phyloP scores from a whole-genome alignment of 2,329 filamentous ascomycete genomes.

The Cercospora canescens region DNA sequence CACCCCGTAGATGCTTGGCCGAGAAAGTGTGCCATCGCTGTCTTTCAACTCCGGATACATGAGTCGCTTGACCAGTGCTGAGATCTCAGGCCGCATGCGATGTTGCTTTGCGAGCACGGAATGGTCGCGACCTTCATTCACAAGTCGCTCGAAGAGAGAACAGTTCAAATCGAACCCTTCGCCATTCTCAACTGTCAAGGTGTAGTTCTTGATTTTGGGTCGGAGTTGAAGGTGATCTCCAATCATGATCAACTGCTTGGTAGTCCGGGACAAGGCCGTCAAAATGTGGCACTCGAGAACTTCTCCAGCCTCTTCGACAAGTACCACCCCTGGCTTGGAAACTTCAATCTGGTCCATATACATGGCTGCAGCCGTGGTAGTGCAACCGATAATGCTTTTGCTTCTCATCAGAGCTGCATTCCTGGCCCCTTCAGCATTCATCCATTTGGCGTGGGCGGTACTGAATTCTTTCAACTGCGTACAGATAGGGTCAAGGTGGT shows the following conservation, averaged over 20 bases:
- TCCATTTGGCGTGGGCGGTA: conserved; percentile 36
- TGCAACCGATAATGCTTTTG: conserved; percentile 56
- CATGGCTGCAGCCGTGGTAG: conserved; percentile 60
- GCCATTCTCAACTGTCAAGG: conserved; percentile 53
- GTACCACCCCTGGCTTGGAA: conserved; percentile 20
- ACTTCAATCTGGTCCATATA: conserved; percentile 55
- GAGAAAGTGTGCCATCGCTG: conserved; percentile 38
- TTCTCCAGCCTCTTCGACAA: conserved; percentile 57
- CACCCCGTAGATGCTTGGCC: conserved; percentile 55
- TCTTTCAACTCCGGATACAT: conserved; percentile 61
- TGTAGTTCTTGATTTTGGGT: conserved; percentile 58
- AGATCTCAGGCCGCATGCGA: conserved; percentile 67
- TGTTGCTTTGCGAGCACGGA: conserved; percentile 57
- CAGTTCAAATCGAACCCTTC: conserved; percentile 59
- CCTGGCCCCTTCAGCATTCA: conserved; percentile 18
- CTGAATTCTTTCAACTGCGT: conserved; percentile 46
- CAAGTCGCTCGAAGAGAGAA: conserved; percentile 62
- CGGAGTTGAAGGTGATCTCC: conserved; percentile 64
- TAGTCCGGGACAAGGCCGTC: conserved; percentile 57
- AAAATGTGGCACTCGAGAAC: conserved; percentile 65
- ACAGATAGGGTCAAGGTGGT: conserved; percentile 49
- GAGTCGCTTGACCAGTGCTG: conserved; percentile 55
- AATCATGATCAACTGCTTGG: conserved; percentile 66
- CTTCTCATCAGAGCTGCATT: conserved; percentile 26
- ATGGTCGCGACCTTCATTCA: conserved; percentile 30